phyloP scores from a whole-genome alignment of 2,329 filamentous ascomycete species.

The Colletotrichum tropicicola region DNA sequence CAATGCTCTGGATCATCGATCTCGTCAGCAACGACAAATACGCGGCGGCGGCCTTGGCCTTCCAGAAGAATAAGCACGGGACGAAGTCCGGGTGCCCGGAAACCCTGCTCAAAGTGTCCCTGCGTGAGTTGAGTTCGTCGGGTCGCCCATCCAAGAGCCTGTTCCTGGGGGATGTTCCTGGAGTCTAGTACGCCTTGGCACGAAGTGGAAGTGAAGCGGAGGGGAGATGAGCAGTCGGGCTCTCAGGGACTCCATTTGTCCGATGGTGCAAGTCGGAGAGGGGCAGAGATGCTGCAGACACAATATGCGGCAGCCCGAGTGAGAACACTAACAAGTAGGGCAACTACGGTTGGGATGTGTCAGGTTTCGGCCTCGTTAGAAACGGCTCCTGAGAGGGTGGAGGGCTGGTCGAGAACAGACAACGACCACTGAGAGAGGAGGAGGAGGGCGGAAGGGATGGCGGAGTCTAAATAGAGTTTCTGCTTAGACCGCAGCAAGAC shows the following conservation, averaged over 20 bases:
- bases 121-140: not conserved
- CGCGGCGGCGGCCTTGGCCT: not conserved
- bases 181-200: no score
- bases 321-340: not conserved
- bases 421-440: not conserved
- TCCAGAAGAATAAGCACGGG: conserved; percentile 1
- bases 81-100: not conserved
- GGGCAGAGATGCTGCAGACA: no score
- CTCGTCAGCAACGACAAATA: no score
- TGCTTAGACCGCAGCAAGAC: not conserved
- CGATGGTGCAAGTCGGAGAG: not conserved
- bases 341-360: not conserved
- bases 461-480: conserved; percentile 26
- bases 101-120: not conserved
- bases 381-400: not conserved
- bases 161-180: not conserved
- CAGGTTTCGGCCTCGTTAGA: conserved; percentile 6
- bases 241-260: no score
- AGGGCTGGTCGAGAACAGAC: conserved; percentile 2
- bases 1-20: no score
- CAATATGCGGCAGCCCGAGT: not conserved
- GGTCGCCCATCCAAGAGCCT: not conserved
- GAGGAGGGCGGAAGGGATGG: not conserved
- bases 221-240: no score
- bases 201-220: no score